A percentile compares a stretch with the other conserved stretches of the same genome.
Conservation (phyloP, 2,329 filamentous ascomycete species). For the Botryotinia narcissicola region DNA sequence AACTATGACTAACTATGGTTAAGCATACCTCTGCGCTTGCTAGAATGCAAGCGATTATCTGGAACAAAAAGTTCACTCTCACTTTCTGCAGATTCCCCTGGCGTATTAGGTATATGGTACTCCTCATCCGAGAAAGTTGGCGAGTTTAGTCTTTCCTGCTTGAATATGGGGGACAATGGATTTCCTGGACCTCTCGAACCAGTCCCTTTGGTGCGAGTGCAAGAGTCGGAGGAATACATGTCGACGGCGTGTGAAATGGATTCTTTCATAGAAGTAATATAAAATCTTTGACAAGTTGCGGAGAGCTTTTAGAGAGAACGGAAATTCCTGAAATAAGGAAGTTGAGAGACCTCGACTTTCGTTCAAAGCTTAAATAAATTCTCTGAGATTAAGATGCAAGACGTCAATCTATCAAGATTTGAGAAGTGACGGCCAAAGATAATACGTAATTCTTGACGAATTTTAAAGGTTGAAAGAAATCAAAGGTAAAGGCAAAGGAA, state of each 20-base stretch:
- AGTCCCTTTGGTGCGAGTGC: not conserved
- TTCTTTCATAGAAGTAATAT: not conserved
- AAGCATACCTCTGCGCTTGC: not conserved
- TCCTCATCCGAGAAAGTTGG: not conserved
- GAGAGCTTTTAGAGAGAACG: not conserved
- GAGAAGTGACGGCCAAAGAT: not conserved
- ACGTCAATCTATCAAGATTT: not conserved
- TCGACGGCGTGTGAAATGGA: not conserved
- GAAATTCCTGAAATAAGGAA: not conserved
- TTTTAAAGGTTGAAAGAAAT: not conserved
- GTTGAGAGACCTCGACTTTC: not conserved
- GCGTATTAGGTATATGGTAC: too few relatives aligned
- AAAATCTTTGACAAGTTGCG: not conserved
- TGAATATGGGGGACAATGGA: fast-evolving
- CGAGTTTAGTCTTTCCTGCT: not conserved
- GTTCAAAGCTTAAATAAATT: not conserved
- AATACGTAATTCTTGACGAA: fast-evolving
- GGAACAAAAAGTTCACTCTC: not conserved
- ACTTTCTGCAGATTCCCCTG: not conserved
- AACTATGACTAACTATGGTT: too few relatives aligned
- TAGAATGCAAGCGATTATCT: not conserved
- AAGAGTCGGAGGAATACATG: not conserved
- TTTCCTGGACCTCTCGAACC: not conserved
- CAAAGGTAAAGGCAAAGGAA: not conserved
- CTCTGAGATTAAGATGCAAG: not conserved